These are phyloP conservation scores for Coccomyxa subellipsoidea DNA, from an alignment of 163 green algal genomes.

Conservation along the genomic window DNA sequence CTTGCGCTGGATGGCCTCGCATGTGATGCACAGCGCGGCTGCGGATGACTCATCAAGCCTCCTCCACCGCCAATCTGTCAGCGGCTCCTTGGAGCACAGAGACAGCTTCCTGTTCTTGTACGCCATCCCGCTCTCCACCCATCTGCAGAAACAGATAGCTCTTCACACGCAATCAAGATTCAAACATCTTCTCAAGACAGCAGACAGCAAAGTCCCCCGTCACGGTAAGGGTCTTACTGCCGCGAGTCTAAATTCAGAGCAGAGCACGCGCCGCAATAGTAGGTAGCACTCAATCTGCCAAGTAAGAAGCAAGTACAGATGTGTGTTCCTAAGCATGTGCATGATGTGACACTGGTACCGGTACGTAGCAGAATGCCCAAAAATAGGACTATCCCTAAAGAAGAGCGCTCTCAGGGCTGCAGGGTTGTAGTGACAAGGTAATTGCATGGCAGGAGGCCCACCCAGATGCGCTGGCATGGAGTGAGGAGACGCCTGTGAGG, in stretches of 20 bases:
- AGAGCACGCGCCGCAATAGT: background rate
- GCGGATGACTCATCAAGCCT: background rate
- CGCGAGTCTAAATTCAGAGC: background rate
- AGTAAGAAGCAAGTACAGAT: background rate
- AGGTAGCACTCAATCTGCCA: background rate
- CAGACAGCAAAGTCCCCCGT: no score
- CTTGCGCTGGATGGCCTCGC: background rate
- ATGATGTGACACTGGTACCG: no score
- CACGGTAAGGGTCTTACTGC: no score
- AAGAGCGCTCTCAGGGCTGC: no score
- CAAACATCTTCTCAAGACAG: no score
- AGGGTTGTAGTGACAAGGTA: no score
- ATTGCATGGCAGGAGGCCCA: background rate
- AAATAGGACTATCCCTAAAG: no score
- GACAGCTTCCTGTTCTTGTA: background rate
- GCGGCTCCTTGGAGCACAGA: background rate
- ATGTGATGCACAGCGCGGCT: background rate
- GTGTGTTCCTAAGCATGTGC: no score
- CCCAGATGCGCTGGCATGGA: slow-evolving; percentile 41
- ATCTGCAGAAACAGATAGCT: background rate
- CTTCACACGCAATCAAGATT: no score
- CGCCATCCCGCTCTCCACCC: background rate
- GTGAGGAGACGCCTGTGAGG: slow-evolving; percentile 36
- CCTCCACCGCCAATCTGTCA: background rate
- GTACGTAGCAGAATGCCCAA: no score